Conservation (phyloP, 192 early-diverging fungal genomes). For the Obelidium mucronatum region DNA sequence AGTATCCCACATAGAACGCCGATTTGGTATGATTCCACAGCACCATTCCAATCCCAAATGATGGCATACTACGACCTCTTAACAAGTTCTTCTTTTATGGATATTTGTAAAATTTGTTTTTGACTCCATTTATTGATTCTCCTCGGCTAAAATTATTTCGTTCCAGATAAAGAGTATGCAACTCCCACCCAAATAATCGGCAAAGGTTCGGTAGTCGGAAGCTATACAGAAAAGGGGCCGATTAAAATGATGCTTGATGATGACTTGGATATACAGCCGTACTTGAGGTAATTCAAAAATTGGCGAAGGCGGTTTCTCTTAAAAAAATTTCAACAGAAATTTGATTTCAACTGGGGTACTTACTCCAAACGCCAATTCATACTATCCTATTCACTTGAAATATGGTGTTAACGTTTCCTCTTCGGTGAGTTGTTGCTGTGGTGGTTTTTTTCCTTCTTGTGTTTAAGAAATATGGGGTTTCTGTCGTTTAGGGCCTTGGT, state of each 20-base stretch:
- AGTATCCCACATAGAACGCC: neutral
- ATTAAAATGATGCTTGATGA: conserved; percentile 8
- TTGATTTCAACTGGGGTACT: neutral
- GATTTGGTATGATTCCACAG: conserved; percentile 3
- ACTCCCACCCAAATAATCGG: conserved; percentile 19
- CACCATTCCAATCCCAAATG: neutral
- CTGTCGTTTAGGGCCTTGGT: too few species aligned
- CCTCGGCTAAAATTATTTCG: neutral
- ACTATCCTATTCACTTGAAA: conserved; percentile 10
- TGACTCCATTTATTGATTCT: neutral
- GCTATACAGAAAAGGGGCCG: neutral
- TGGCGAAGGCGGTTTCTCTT: neutral
- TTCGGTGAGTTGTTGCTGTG: too few species aligned
- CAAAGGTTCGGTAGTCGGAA: neutral
- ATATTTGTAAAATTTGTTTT: neutral
- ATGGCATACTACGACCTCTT: conserved; percentile 4
- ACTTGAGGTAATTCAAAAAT: neutral
- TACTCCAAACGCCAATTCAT: conserved; percentile 7
- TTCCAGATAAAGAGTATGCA: conserved; percentile 2
- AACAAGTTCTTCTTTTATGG: conserved; percentile 7
- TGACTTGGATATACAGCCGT: conserved; percentile 6
- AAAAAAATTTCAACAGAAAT: neutral
- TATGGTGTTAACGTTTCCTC: neutral
- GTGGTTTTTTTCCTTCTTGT: too few species aligned
- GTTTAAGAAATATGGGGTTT: too few species aligned